A percentile compares a stretch with the other conserved stretches of the same genome.
phyloP scores from a whole-genome alignment of 2,329 filamentous ascomycete species.

The Ceratocystis smalleyi region DNA sequence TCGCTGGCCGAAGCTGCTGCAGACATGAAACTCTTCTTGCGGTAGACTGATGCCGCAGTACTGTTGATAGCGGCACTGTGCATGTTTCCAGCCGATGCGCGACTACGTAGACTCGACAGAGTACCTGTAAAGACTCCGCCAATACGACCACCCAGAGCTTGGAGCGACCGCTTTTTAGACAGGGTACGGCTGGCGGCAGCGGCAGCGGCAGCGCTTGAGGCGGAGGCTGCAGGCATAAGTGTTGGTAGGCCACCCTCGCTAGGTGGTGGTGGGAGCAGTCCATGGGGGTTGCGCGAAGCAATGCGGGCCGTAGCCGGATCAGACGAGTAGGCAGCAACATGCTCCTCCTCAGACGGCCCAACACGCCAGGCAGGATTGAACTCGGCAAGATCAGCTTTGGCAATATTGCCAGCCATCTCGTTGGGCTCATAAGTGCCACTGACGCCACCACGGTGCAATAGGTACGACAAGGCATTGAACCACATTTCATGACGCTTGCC shows the following conservation, averaged over 20 bases:
- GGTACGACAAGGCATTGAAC: slow-evolving; percentile 93
- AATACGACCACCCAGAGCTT: slow-evolving; percentile 43
- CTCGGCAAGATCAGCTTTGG: slow-evolving; percentile 52
- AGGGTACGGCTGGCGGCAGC: slow-evolving; percentile 19
- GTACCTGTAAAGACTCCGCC: slow-evolving; percentile 35
- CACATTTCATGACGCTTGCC: slow-evolving; percentile 93
- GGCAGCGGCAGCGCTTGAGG: slow-evolving; percentile 24
- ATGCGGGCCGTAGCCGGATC: slow-evolving; percentile 9
- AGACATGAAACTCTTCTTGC: slow-evolving; percentile 15
- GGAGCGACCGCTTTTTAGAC: slow-evolving; percentile 23
- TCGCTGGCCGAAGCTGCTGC: slow-evolving; percentile 36
- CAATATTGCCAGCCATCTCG: slow-evolving; percentile 41
- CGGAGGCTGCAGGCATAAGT: background rate
- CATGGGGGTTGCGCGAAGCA: slow-evolving; percentile 16
- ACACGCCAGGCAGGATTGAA: slow-evolving; percentile 52
- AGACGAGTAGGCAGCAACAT: slow-evolving; percentile 11
- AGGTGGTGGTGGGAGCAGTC: slow-evolving; percentile 30
- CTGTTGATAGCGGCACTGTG: background rate
- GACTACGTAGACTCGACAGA: slow-evolving; percentile 39
- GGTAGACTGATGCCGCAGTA: background rate
- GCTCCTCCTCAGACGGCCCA: slow-evolving; percentile 13
- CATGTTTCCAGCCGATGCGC: slow-evolving; percentile 24
- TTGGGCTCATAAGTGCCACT: slow-evolving; percentile 40
- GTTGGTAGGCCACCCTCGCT: slow-evolving; percentile 26
- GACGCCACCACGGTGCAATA: slow-evolving; percentile 60